A percentile compares a stretch with the other conserved stretches of the same genome.
Conservation (phyloP, 148 eudicot species). For the Dysphania ambrosioides region DNA sequence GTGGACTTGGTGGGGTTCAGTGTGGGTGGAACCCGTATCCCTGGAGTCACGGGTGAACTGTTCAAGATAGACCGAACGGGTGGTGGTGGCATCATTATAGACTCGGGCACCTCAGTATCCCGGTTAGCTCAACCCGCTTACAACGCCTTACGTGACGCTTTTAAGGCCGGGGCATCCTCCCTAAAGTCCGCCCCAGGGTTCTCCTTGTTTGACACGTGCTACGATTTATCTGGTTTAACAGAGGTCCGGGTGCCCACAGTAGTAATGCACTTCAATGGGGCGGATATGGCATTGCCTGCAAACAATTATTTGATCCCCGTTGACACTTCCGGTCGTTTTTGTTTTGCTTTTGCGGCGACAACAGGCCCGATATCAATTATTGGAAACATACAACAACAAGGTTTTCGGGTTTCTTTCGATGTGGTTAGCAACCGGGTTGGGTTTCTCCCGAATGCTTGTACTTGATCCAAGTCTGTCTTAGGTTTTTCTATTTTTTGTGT, state of each 20-base stretch:
- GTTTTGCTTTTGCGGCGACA: conserved; percentile 92
- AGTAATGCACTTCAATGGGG: conserved; percentile 71
- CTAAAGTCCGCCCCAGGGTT: conserved; percentile 58
- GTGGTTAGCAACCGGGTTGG: conserved; percentile 68
- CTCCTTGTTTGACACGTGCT: conserved; percentile 93
- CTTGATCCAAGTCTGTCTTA: conserved; percentile 16
- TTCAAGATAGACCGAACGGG: conserved; percentile 65
- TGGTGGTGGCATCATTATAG: conserved; percentile 79
- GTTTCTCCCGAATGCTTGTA: conserved; percentile 66
- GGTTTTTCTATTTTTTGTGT: background rate
- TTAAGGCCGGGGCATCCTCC: conserved; percentile 50
- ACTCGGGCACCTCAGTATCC: conserved; percentile 91
- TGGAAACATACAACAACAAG: conserved; percentile 97
- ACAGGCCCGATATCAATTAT: conserved; percentile 80
- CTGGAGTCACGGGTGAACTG: conserved; percentile 50
- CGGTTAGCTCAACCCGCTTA: conserved; percentile 85
- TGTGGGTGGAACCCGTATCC: conserved; percentile 74
- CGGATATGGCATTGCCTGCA: conserved; percentile 80
- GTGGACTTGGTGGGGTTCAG: conserved; percentile 66
- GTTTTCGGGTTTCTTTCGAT: conserved; percentile 83
- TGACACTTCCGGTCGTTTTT: conserved; percentile 66
- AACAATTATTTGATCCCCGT: conserved; percentile 90
- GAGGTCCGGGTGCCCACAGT: conserved; percentile 89
- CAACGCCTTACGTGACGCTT: conserved; percentile 61
- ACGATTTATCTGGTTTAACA: conserved; percentile 69